Evolutionary conservation across 306 rosid species (phyloP).

Genomic region (Astragalus membranaceus): DNA sequence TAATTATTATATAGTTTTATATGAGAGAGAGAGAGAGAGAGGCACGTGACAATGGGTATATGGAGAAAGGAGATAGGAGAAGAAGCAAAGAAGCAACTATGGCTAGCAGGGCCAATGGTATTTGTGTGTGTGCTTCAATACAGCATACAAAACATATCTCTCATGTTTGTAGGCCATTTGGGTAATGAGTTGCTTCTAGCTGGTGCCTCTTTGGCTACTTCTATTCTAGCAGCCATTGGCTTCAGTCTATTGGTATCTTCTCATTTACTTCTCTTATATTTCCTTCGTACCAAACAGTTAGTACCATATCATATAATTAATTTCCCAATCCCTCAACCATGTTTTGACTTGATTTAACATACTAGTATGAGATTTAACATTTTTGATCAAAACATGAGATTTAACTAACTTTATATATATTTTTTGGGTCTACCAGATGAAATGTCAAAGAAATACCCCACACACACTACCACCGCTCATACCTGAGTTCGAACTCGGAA

Average conservation of each 20-base stretch:
- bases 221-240: slow-evolving; percentile 51
- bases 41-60: not conserved
- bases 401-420: no score
- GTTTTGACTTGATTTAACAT: no score
- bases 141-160: slow-evolving; percentile 42
- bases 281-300: not conserved
- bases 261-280: not conserved
- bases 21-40: not conserved
- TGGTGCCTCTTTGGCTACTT: slow-evolving; percentile 64
- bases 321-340: no score
- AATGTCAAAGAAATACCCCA: no score
- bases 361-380: not conserved
- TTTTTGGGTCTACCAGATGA: no score
- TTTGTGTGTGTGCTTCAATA: slow-evolving; percentile 36
- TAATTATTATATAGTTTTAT: no score
- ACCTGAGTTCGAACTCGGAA: no score
- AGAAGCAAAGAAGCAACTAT: slow-evolving; percentile 61
- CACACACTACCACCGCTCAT: no score
- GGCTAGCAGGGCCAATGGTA: slow-evolving; percentile 66
- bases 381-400: no score
- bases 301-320: no score
- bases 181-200: slow-evolving; percentile 51
- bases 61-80: slow-evolving; percentile 16
- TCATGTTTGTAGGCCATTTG: slow-evolving; percentile 70
- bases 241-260: slow-evolving; percentile 28